phyloP scores from a whole-genome alignment of 352 stramenopile genomes.

The Phytophthora colocasiae region DNA sequence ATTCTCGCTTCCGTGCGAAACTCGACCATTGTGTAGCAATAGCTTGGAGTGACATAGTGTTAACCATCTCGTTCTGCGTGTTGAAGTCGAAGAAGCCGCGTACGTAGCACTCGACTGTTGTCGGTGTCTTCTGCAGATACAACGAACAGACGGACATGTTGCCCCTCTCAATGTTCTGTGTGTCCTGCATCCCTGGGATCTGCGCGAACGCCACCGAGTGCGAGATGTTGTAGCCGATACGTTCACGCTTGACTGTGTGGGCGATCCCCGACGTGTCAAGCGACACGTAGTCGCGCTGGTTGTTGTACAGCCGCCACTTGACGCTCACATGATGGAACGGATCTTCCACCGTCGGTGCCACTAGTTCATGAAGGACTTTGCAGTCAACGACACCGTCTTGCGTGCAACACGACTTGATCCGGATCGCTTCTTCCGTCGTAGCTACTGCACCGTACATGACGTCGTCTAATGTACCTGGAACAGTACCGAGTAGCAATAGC shows the following conservation, averaged over 20 bases:
- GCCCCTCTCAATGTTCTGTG: slow-evolving; percentile 35
- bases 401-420: slow-evolving; percentile 43
- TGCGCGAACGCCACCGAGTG: slow-evolving; percentile 49
- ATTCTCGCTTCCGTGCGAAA: slow-evolving; percentile 26
- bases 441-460: slow-evolving; percentile 32
- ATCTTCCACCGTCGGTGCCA: slow-evolving; percentile 25
- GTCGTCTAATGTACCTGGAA: slow-evolving; percentile 37
- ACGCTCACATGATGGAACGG: slow-evolving; percentile 45
- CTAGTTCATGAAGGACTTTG: slow-evolving; percentile 38
- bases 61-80: slow-evolving; percentile 28
- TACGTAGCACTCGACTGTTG: slow-evolving; percentile 40
- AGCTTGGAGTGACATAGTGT: slow-evolving; percentile 29
- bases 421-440: slow-evolving; percentile 37
- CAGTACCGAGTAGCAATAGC: slow-evolving; percentile 45
- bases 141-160: slow-evolving; percentile 45
- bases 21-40: slow-evolving; percentile 27
- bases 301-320: slow-evolving; percentile 43
- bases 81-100: slow-evolving; percentile 25
- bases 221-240: slow-evolving; percentile 42
- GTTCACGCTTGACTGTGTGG: slow-evolving; percentile 21
- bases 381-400: slow-evolving; percentile 47
- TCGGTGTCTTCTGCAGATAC: slow-evolving; percentile 36
- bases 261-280: slow-evolving; percentile 39
- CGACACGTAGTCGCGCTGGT: slow-evolving; percentile 47
- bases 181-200: slow-evolving; percentile 27